Percentiles rank a stretch among this genome's conserved stretches.
Conservation (phyloP, 805 yeast genomes). For the Yarrowia porcina region DNA sequence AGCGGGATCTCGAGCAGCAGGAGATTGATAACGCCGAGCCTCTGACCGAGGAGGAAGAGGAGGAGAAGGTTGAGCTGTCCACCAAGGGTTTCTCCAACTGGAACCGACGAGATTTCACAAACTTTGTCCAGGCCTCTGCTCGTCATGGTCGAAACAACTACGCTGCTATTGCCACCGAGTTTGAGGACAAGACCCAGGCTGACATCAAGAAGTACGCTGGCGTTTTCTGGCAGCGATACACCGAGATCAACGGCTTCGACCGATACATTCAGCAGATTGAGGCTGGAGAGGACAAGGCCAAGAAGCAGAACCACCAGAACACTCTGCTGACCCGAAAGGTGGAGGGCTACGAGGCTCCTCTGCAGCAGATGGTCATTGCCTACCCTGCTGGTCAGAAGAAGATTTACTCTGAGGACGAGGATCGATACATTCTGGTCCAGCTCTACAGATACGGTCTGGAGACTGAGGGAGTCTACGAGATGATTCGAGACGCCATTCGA, state of each 20-base stretch:
- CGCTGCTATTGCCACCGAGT: conserved; percentile 65
- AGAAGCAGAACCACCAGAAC: conserved; percentile 63
- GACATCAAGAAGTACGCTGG: conserved; percentile 75
- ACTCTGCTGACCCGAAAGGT: conserved; percentile 76
- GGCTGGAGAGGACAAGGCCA: conserved; percentile 76
- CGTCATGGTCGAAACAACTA: conserved; percentile 78
- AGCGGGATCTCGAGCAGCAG: conserved; percentile 56
- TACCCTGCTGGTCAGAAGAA: conserved; percentile 73
- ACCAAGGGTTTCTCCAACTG: conserved; percentile 71
- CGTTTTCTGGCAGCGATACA: conserved; percentile 74
- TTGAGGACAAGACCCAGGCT: conserved; percentile 66
- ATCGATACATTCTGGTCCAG: conserved; percentile 75
- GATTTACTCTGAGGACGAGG: conserved; percentile 82
- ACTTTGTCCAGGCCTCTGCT: conserved; percentile 66
- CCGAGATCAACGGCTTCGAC: conserved; percentile 87
- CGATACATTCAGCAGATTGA: conserved; percentile 77
- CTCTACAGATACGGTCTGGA: conserved; percentile 77
- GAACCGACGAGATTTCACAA: conserved; percentile 84
- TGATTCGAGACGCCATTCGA: conserved; percentile 67
- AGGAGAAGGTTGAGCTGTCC: conserved; percentile 55
- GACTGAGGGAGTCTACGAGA: conserved; percentile 68
- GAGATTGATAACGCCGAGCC: conserved; percentile 74
- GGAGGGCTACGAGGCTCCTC: conserved; percentile 64
- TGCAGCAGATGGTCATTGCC: conserved; percentile 66
- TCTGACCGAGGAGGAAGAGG: conserved; percentile 74